Evolutionary conservation across 495 filamentous ascomycete genomes (phyloP), one percentile per base, ranked within the genome.

Genomic region (Daldinia vernicosa): DNA sequence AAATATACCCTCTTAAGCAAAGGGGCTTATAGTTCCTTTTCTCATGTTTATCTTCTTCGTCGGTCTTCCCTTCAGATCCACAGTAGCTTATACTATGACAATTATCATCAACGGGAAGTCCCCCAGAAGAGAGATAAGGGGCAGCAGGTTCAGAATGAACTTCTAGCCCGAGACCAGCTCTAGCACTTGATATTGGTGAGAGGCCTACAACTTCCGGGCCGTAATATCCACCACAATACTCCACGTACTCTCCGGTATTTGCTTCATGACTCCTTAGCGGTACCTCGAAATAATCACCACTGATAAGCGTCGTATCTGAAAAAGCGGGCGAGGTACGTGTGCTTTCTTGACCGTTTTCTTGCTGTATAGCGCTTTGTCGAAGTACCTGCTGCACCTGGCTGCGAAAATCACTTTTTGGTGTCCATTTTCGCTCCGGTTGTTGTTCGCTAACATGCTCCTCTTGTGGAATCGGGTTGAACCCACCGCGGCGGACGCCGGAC

Each of bases 1-100:
- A 61, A 27, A 74, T 60, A 4, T 9, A 33, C 61, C 47, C 43
- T 60, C 59, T 61, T 30, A 77, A 53, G 5, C 60, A 58, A 19
- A 40, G 53, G 12, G 75, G 75, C 28, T 69, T 74, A 53, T 73
- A 77, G 27, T 77, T 67, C 59, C 45, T 59, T 14, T 58, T 59
- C 15, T 51, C 40, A 11, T 47, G 6, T 8, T 9, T 17, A 11
- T 63, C 45, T 12, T 75, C 71, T 40, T 71, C 71, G 28, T 69
- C 67, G 9, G 60, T 58, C 15, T 32, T 67, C 19, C 70, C 70
- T 63, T 67, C 67, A 5, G 70, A 69, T 26, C 75, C 75, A 35
- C 27, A 62, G 17, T 77, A 77, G 30, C 72, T 71, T 24, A 33
- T 62, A 32, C 69, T 40, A 24, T 33, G 22, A 19, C 27, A 60